A percentile compares a stretch with the other conserved stretches of the same genome.
Conservation (phyloP, 1,139 yeast species). For the Taphrina sp. region DNA sequence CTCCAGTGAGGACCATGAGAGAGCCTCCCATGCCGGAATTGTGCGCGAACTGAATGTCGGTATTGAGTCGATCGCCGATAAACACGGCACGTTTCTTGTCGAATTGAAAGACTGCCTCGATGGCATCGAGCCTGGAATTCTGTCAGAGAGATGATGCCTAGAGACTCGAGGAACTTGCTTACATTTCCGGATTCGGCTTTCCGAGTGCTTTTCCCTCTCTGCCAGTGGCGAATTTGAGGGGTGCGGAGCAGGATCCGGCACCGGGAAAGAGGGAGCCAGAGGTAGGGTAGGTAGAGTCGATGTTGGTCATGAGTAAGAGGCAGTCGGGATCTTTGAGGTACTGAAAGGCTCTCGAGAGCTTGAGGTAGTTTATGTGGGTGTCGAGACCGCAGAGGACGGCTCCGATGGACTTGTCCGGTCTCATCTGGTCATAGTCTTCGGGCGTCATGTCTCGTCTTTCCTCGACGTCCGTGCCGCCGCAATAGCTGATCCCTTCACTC, state of each 20-base stretch:
- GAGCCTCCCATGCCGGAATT: conserved; percentile 80
- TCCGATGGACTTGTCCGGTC: conserved; percentile 71
- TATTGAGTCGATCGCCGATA: conserved; percentile 94
- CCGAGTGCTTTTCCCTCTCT: conserved; percentile 81
- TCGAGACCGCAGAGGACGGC: conserved; percentile 90
- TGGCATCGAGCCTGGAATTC: conserved; percentile 64
- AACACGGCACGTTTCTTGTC: conserved; percentile 70
- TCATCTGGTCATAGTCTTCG: conserved; percentile 40
- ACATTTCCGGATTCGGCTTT: conserved; percentile 83
- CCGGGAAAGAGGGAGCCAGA: conserved; percentile 86
- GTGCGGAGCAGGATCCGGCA: conserved; percentile 86
- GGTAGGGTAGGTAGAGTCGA: conserved; percentile 90
- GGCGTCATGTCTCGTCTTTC: conserved; percentile 39
- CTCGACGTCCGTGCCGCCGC: conserved; percentile 67
- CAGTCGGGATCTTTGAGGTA: conserved; percentile 67
- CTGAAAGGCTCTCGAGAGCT: conserved; percentile 76
- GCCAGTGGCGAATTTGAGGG: conserved; percentile 73
- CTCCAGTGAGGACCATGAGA: conserved; percentile 83
- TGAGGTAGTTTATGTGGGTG: conserved; percentile 70
- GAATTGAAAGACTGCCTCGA: conserved; percentile 63
- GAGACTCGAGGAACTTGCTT: no score
- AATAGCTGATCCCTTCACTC: conserved; percentile 62
- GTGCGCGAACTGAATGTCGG: conserved; percentile 89
- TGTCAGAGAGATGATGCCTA: no score
- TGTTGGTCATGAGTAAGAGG: conserved; percentile 88